Conservation (phyloP, 768 basidiomycete species). For the Lactarius sanguifluus region DNA sequence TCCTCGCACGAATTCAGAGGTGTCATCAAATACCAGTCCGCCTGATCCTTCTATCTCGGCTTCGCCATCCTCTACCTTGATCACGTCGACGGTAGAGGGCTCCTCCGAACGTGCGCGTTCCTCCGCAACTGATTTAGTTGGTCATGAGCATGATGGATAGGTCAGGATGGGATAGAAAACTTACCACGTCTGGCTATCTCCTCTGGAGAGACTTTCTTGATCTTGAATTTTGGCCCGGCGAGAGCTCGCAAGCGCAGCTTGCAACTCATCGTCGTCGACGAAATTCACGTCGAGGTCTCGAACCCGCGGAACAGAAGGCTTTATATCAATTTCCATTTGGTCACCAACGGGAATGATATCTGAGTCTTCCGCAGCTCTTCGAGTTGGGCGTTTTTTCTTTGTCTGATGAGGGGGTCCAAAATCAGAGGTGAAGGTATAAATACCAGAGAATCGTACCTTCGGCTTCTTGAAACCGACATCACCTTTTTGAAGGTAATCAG, state of each 20-base stretch:
- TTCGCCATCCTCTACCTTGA: conserved; percentile 53
- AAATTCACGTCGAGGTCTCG: conserved; percentile 85
- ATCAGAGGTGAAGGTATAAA: not conserved
- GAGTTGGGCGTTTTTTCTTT: conserved; percentile 86
- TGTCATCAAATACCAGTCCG: conserved; percentile 91
- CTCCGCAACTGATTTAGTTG: conserved; percentile 54
- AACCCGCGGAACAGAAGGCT: conserved; percentile 62
- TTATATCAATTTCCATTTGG: conserved; percentile 80
- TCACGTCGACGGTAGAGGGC: conserved; percentile 38
- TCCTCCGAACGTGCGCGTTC: conserved; percentile 57
- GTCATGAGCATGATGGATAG: conserved; percentile 16
- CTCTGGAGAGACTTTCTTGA: conserved; percentile 76
- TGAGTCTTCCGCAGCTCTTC: conserved; percentile 58
- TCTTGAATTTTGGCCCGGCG: conserved; percentile 81
- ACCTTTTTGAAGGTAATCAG: conserved; percentile 90
- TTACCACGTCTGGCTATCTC: conserved; percentile 76
- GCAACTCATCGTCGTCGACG: conserved; percentile 97
- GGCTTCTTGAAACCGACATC: conserved; percentile 95
- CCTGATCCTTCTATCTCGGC: conserved; percentile 45
- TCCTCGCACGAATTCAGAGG: conserved; percentile 91
- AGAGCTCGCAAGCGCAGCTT: conserved; percentile 85
- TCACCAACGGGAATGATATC: conserved; percentile 48
- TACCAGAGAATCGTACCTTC: conserved; percentile 51
- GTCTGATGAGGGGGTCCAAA: conserved; percentile 48
- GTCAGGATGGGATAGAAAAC: conserved; percentile 32